Base-by-base conservation (phyloP, 2,329 filamentous ascomycete genomes). In the Graphilbum fragrans region DNA sequence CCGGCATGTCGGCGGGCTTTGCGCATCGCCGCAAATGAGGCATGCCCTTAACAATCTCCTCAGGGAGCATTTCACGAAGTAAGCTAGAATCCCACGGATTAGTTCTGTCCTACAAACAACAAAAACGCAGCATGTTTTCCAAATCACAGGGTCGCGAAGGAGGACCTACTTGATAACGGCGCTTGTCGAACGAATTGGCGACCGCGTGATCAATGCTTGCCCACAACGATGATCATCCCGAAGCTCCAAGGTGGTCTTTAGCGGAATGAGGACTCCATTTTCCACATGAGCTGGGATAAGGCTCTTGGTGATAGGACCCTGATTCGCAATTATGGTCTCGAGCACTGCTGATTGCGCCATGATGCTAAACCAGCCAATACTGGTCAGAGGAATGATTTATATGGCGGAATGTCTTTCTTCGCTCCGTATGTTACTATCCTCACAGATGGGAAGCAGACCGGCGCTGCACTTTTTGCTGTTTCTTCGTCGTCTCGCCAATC, bases 11-110 rank as follows among this genome's bases (percentile, higher is more conserved):
- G 41, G 67, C 65, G 37, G 73, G 74, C 58, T 87, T 86, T 44
- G 80, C 82, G 57, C 86, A 85, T 57, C 83, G 74, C 48, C 83
- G 81, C 42, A 90, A 68, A 62, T 90, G 78, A 62, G 76, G 72
- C 52, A 81, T 65, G 66, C 72, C 73, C 59, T 78, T 74, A 69
- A 70, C 72, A 53, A 70, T 69, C 56, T 74, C 73, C 53, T 76
- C 71, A 52, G 72, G 72, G 46, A 74, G 62, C 54, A 77, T 58
- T 41, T 64, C 62, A 52, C 72, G 69, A 51, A 79, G 60, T 45
- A 74, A 67, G 47, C 75, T 78, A 49, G n/a, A n/a, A n/a, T n/a
- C n/a, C n/a, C n/a, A n/a, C n/a, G n/a, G n/a, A n/a, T n/a, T n/a
- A n/a, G n/a, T n/a, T n/a, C n/a, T n/a, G n/a, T n/a, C n/a, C n/a